A percentile compares a stretch with the other conserved stretches of the same genome.
Evolutionary conservation across 2,329 filamentous ascomycete genomes (phyloP).

Genomic region (Fusarium mundagurra): DNA sequence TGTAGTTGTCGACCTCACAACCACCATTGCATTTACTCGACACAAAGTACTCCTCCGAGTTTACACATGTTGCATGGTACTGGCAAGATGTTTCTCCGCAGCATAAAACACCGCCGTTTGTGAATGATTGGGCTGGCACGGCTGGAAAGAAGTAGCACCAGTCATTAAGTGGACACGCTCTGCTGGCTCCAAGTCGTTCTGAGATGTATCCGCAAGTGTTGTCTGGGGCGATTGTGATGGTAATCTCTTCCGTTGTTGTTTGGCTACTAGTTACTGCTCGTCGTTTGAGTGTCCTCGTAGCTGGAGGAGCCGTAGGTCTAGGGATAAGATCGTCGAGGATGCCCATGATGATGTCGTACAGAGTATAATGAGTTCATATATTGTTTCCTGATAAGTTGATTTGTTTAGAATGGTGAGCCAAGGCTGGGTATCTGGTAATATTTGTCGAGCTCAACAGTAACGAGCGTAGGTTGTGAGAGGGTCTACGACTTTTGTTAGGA

Average conservation of each 20-base stretch:
- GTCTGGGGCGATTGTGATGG: slow-evolving; percentile 1
- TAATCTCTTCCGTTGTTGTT: neutral
- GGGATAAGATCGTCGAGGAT: neutral
- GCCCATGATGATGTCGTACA: neutral
- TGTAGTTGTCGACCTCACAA: slow-evolving; percentile 22
- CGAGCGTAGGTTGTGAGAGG: neutral
- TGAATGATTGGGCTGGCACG: neutral
- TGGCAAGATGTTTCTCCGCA: neutral
- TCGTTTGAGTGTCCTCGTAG: neutral
- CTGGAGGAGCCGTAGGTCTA: slow-evolving; percentile 10
- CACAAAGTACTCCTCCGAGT: slow-evolving; percentile 16
- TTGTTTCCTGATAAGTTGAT: neutral
- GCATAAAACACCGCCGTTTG: slow-evolving; percentile 6
- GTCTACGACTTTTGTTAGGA: neutral
- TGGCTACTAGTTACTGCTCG: neutral
- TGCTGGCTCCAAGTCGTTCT: slow-evolving; percentile 5
- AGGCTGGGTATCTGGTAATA: neutral
- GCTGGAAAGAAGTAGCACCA: slow-evolving; percentile 10
- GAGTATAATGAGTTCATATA: neutral
- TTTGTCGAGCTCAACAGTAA: neutral
- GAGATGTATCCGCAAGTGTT: slow-evolving; percentile 21
- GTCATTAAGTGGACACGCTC: neutral
- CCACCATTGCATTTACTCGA: slow-evolving; percentile 17
- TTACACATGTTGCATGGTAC: slow-evolving; percentile 13
- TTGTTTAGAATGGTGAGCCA: neutral